A percentile compares a stretch with the other conserved stretches of the same genome.
Conservation (phyloP, 208 protist genomes). For the Crithidia mellificae region DNA sequence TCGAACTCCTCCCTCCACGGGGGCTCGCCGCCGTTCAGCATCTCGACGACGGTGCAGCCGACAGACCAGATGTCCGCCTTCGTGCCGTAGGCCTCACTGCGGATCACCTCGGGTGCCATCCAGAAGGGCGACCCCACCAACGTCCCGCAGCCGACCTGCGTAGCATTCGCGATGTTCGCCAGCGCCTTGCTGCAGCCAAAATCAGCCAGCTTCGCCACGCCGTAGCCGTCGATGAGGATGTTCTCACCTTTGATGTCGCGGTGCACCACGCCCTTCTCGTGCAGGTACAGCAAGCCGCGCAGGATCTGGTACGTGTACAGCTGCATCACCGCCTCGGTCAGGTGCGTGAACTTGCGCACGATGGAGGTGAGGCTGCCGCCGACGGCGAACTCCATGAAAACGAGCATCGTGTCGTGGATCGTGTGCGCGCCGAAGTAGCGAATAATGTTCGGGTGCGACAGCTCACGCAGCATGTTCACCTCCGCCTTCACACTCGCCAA, state of each 20-base stretch:
- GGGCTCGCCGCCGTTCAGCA: constrained; percentile 83
- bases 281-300: constrained; percentile 83
- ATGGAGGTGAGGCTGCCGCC: constrained; percentile 84
- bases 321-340: constrained; percentile 77
- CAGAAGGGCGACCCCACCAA: constrained; percentile 82
- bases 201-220: constrained; percentile 88
- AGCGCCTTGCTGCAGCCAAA: constrained; percentile 86
- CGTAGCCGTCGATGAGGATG: constrained; percentile 83
- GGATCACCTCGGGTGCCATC: constrained; percentile 91
- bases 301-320: constrained; percentile 82
- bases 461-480: constrained; percentile 74
- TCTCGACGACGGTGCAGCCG: constrained; percentile 92
- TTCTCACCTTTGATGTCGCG: constrained; percentile 93
- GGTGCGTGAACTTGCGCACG: constrained; percentile 69
- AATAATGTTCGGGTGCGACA: constrained; percentile 86
- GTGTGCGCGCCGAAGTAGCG: constrained; percentile 79
- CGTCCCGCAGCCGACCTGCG: constrained; percentile 65
- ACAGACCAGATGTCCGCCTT: constrained; percentile 94
- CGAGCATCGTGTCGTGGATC: constrained; percentile 68
- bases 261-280: constrained; percentile 87
- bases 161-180: constrained; percentile 57
- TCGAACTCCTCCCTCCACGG: constrained; percentile 82
- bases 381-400: constrained; percentile 92
- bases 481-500: constrained; percentile 62
- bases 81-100: constrained; percentile 78